phyloP scores from a whole-genome alignment of 2,329 filamentous ascomycete genomes.

The Simplicillium sp. region DNA sequence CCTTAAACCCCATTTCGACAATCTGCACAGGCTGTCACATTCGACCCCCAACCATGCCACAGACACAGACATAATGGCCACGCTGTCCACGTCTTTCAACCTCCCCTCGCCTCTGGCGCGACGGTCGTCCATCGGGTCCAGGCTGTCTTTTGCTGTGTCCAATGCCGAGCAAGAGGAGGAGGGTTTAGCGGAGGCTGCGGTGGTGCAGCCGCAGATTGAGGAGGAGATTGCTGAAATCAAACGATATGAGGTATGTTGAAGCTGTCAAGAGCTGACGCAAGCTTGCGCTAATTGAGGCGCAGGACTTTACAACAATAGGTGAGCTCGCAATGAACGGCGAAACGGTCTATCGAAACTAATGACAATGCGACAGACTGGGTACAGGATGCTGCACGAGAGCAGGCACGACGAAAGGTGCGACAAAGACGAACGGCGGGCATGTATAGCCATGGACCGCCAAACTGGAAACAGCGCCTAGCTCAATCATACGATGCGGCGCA shows the following conservation, averaged over 20 bases:
- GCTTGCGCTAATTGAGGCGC: not conserved
- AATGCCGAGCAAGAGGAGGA: slow-evolving; percentile 53
- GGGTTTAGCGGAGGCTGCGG: slow-evolving; percentile 31
- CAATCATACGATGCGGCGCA: slow-evolving; percentile 94
- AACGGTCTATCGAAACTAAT: no score
- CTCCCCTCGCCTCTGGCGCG: slow-evolving; percentile 16
- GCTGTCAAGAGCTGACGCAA: slow-evolving; percentile 7
- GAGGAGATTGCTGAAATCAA: slow-evolving; percentile 98
- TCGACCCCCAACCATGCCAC: no score
- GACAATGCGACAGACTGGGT: slow-evolving; percentile 65
- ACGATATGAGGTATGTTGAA: slow-evolving; percentile 65
- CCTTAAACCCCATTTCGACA: not conserved
- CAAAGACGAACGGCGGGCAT: slow-evolving; percentile 63
- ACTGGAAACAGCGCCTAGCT: slow-evolving; percentile 73
- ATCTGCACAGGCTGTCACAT: slow-evolving; percentile 1
- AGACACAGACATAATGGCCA: slow-evolving; percentile 15
- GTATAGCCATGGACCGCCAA: slow-evolving; percentile 58
- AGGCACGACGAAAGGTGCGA: slow-evolving; percentile 67
- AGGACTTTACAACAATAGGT: slow-evolving; percentile 92
- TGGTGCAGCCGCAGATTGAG: slow-evolving; percentile 63
- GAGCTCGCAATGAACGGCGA: slow-evolving; percentile 14
- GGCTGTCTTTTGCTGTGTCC: slow-evolving; percentile 60
- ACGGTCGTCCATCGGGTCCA: slow-evolving; percentile 51
- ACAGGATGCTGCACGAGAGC: slow-evolving; percentile 88
- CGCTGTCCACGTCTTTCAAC: slow-evolving; percentile 30